Conservation (phyloP, 768 basidiomycete species). For the Mycena amicta region DNA sequence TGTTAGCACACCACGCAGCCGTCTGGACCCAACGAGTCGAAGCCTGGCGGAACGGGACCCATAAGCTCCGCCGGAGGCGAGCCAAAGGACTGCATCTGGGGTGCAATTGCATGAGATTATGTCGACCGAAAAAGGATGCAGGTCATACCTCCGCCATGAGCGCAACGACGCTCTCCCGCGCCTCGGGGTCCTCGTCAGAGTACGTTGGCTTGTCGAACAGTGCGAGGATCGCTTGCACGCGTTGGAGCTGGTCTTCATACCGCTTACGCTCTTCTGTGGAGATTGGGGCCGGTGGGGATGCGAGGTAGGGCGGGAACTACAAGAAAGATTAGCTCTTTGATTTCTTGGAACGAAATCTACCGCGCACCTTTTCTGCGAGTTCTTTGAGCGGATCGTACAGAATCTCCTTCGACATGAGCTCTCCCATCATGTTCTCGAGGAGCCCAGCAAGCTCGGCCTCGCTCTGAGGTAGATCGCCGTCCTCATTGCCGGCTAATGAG, state of each 20-base stretch:
- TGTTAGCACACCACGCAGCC: conserved; percentile 42
- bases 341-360: background rate
- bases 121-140: background rate
- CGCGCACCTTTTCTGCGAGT: conserved; percentile 63
- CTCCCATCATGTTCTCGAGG: conserved; percentile 80
- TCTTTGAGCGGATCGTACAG: conserved; percentile 89
- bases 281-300: conserved; percentile 54
- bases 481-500: conserved; percentile 38
- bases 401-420: conserved; percentile 80
- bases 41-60: conserved; percentile 80
- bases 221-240: conserved; percentile 59
- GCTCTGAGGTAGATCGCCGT: conserved; percentile 37
- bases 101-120: conserved; percentile 27
- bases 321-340: background rate
- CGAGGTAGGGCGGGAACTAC: conserved; percentile 80
- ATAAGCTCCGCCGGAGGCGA: conserved; percentile 81
- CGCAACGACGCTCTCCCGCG: conserved; percentile 53
- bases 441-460: conserved; percentile 64
- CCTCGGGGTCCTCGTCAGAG: conserved; percentile 53
- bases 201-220: conserved; percentile 68
- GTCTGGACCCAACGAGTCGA: conserved; percentile 45
- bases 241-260: conserved; percentile 61
- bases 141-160: conserved; percentile 76
- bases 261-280: conserved; percentile 61
- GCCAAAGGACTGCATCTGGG: conserved; percentile 82